phyloP scores from a whole-genome alignment of 495 filamentous ascomycete genomes.

The Choiromyces venosus region DNA sequence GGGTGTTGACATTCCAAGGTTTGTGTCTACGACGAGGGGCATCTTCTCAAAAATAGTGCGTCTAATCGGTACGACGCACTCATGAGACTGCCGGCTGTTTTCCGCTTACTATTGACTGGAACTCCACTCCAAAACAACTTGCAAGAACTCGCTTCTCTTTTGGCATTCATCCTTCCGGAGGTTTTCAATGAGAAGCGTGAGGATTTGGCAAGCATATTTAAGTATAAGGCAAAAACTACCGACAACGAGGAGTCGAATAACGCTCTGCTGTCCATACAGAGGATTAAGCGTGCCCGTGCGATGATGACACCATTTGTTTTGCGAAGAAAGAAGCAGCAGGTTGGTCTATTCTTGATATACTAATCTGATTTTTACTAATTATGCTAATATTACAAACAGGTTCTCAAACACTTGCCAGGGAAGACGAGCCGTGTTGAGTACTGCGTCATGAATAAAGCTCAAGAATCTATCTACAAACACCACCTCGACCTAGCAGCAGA shows the following conservation, averaged over 20 bases:
- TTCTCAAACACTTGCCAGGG: slow-evolving; percentile 77
- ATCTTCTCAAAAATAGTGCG: slow-evolving; percentile 78
- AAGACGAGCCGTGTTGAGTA: slow-evolving; percentile 73
- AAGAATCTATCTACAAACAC: slow-evolving; percentile 65
- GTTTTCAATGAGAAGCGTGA: slow-evolving; percentile 70
- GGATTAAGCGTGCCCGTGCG: slow-evolving; percentile 75
- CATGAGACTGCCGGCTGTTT: slow-evolving; percentile 67
- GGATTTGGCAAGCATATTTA: slow-evolving; percentile 75
- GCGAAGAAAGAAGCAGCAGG: slow-evolving; percentile 83
- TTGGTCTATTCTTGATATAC: slow-evolving; percentile 4
- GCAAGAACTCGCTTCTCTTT: slow-evolving; percentile 77
- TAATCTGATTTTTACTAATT: background rate
- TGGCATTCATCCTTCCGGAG: slow-evolving; percentile 83
- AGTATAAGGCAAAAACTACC: slow-evolving; percentile 77
- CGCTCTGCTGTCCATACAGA: slow-evolving; percentile 73
- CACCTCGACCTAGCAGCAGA: slow-evolving; percentile 53
- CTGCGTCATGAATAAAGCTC: slow-evolving; percentile 66
- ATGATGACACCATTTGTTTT: slow-evolving; percentile 95
- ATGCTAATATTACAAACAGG: slow-evolving; percentile 40
- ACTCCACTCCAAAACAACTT: slow-evolving; percentile 96
- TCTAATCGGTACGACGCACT: slow-evolving; percentile 75
- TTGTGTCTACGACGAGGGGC: slow-evolving; percentile 89
- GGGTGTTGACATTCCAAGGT: slow-evolving; percentile 48
- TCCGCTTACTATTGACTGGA: slow-evolving; percentile 81
- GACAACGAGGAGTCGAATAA: slow-evolving; percentile 61